Percentiles rank a stretch among this genome's conserved stretches.
These are phyloP conservation scores for Dictyostelium citrinum DNA, from an alignment of 78 protist genomes.

Conservation along the genomic window DNA sequence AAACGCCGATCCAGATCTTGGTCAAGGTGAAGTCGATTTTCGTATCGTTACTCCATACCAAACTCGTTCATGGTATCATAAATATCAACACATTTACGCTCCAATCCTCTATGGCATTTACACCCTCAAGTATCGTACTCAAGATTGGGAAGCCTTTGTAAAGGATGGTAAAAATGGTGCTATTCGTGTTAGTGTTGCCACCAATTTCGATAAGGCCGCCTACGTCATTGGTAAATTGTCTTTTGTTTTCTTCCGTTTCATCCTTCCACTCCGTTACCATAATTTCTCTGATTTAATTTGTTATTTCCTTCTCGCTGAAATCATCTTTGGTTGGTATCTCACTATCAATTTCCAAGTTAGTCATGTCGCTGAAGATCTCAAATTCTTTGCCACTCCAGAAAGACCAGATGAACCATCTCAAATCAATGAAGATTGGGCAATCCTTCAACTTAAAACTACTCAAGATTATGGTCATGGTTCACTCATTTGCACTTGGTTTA, in stretches of 20 bases:
- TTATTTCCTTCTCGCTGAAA: conserved; percentile 29
- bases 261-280: conserved; percentile 34
- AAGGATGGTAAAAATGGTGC: conserved; percentile 9
- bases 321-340: conserved; percentile 39
- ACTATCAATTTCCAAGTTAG: conserved; percentile 72
- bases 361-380: conserved; percentile 58
- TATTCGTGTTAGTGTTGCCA: conserved; percentile 20
- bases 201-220: conserved; percentile 1
- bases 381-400: conserved; percentile 43
- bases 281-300: not conserved
- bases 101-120: conserved; percentile 77
- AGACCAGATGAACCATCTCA: conserved; percentile 42
- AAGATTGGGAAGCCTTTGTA: conserved; percentile 30
- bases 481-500: not conserved
- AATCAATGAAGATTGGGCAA: conserved; percentile 76
- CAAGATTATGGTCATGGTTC: conserved; percentile 71
- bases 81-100: conserved; percentile 79
- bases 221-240: conserved; percentile 20
- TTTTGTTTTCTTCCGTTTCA: conserved; percentile 51
- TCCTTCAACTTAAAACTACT: conserved; percentile 55
- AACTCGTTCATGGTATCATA: conserved; percentile 37
- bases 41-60: conserved; percentile 59
- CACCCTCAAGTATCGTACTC: conserved; percentile 37
- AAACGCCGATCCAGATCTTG: conserved; percentile 67
- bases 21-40: conserved; percentile 61